Evolutionary conservation across 306 rosid genomes (phyloP).

Genomic region (Begonia peltatifolia): DNA sequence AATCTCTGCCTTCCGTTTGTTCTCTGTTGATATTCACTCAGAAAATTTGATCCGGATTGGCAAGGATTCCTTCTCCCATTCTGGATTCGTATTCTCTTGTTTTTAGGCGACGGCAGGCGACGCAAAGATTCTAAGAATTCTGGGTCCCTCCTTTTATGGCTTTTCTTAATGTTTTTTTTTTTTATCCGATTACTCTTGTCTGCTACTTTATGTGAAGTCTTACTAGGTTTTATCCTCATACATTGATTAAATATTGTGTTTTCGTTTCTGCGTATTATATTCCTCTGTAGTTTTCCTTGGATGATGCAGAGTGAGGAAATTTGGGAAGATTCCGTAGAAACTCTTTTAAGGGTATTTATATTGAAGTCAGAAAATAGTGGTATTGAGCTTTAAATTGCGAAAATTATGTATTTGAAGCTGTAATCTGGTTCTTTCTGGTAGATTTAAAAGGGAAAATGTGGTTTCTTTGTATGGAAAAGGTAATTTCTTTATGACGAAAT

Average conservation of each 20-base stretch:
- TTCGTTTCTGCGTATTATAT: constrained; percentile 17
- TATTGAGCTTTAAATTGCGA: constrained; percentile 2
- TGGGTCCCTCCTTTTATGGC: not conserved
- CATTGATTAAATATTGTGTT: not conserved
- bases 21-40: not conserved
- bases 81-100: not conserved
- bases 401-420: not conserved
- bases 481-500: no score
- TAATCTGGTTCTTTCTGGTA: no score
- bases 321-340: constrained; percentile 5
- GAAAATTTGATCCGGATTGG: not conserved
- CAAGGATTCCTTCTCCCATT: not conserved
- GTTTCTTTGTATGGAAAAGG: not conserved
- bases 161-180: not conserved
- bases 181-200: not conserved
- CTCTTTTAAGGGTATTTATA: constrained; percentile 2
- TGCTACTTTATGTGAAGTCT: not conserved
- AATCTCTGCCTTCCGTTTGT: constrained; percentile 17
- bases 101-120: not conserved
- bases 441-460: not conserved
- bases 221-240: not conserved
- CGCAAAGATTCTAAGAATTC: not conserved
- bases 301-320: constrained; percentile 15
- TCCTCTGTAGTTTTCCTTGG: constrained; percentile 10
- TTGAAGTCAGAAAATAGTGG: constrained; percentile 1